Base-by-base conservation (phyloP, 371 early-diverging fungal species). In the Lichtheimia corymbifera region DNA sequence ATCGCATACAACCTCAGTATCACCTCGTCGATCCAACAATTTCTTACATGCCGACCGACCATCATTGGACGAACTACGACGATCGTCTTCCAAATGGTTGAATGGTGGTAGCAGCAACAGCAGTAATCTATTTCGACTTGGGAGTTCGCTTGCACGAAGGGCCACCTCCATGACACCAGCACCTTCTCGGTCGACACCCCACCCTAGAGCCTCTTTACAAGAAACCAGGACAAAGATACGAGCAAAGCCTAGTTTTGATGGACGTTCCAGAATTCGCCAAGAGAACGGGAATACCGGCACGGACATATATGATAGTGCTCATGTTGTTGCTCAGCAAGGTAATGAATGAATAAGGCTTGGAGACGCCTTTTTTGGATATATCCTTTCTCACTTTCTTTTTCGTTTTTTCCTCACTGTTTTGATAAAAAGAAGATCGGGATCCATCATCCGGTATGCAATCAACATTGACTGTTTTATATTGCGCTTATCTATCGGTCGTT, bases 401-500 rank as follows among this genome's bases (percentile, higher is more conserved):
- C 15, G 27, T 9, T 52, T 28, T 51, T 13, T 51, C 14, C 24
- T 22, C 22, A 17, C 13, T 25, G 1, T 24, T 50, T 53, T 40
- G 5, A 27, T 40, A 5, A 4, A 51, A 22, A 51, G 41, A 15
- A 50, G 43, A 40, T n/a, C 59, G 47, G 50, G 50, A 41, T 50
- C 40, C 59, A 45, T 35, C 44, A 27, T 44, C 50, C 59, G 25
- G 35, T 18, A 24, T 15, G 44, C 25, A n/a, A 41, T 2, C 47
- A 18, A 50, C 49, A 0, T 9, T 9, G 11, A 35, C 35, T 0
- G 50, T 49, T 17, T 11, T 73, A 11, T 68, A 78, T 63, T 88
- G 93, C 4, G 93, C 93, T 2, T 72, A 94, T 55, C 77, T 95
- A n/a, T 92, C 93, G 2, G 74, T 82, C 54, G 91, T 93, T 7